These are phyloP conservation scores for Magnaporthiopsis rhizophila DNA, from an alignment of 2,329 filamentous ascomycete genomes.

Conservation along the genomic window DNA sequence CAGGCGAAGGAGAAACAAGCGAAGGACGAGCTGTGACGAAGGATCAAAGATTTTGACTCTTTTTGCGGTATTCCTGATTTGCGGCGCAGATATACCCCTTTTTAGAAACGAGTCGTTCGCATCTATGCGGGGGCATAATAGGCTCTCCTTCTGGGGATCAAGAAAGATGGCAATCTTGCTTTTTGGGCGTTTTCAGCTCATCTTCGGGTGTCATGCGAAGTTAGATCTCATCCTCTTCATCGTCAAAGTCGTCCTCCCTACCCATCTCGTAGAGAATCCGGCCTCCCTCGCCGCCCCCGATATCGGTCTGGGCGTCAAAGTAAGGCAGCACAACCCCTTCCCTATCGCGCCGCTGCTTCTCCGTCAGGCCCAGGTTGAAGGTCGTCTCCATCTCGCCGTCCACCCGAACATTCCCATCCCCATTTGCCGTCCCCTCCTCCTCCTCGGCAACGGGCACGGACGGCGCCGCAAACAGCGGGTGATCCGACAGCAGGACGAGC, in stretches of 20 bases:
- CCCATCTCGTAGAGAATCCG: conserved; percentile 97
- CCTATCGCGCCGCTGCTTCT: conserved; percentile 78
- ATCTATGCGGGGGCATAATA: neutral
- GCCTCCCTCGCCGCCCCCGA: conserved; percentile 74
- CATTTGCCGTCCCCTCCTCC: too few species aligned
- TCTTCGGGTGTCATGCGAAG: neutral
- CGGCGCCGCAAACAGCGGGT: conserved; percentile 55
- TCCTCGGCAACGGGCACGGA: conserved; percentile 22
- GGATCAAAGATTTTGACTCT: neutral
- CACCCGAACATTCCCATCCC: conserved; percentile 23
- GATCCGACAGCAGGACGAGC: conserved; percentile 63
- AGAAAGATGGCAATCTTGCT: neutral
- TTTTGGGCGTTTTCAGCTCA: too few species aligned
- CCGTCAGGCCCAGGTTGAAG: conserved; percentile 80
- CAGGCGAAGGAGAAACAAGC: too few species aligned
- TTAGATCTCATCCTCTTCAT: conserved; percentile 70
- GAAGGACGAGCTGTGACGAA: neutral
- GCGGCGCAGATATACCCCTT: neutral
- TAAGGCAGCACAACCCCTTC: conserved; percentile 91
- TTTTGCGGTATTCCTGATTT: neutral
- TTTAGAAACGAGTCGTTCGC: neutral
- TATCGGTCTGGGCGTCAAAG: conserved; percentile 86
- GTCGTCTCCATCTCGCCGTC: conserved; percentile 61
- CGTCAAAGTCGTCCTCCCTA: conserved; percentile 78
- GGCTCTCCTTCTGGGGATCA: neutral